Conservation (phyloP, 768 basidiomycete species). For the Boletus barrowsii region DNA sequence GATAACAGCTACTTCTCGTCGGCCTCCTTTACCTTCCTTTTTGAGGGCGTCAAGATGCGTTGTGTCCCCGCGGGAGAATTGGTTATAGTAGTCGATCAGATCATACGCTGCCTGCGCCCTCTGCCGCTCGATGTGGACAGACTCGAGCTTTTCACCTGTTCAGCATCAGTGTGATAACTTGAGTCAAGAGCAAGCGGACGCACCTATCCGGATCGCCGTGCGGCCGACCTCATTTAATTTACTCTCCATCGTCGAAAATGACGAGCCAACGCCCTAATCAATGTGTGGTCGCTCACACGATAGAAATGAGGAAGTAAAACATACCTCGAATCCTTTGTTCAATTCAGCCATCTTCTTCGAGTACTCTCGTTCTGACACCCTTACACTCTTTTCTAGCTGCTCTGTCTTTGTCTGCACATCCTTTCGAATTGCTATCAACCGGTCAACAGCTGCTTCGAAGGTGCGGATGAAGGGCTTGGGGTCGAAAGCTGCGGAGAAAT, state of each 20-base stretch:
- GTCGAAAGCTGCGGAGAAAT: constrained; percentile 68
- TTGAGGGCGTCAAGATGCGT: constrained; percentile 68
- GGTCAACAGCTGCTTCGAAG: constrained; percentile 89
- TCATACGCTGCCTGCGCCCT: constrained; percentile 93
- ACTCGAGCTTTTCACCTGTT: constrained; percentile 91
- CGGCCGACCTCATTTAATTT: constrained; percentile 92
- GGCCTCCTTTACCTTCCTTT: constrained; percentile 86
- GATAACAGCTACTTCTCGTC: constrained; percentile 84
- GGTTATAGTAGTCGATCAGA: constrained; percentile 90
- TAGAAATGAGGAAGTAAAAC: constrained; percentile 19
- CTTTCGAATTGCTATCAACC: constrained; percentile 79
- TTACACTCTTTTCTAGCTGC: constrained; percentile 88
- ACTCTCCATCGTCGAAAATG: constrained; percentile 86
- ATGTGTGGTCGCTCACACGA: background rate
- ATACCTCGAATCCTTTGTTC: constrained; percentile 89
- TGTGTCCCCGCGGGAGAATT: constrained; percentile 82
- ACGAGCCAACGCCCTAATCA: constrained; percentile 75
- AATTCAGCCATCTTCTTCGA: constrained; percentile 92
- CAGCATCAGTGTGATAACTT: constrained; percentile 5
- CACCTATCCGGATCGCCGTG: constrained; percentile 91
- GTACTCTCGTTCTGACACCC: constrained; percentile 88
- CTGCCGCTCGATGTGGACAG: constrained; percentile 87
- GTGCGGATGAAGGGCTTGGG: constrained; percentile 90
- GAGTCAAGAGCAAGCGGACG: background rate
- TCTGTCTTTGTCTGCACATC: constrained; percentile 90